Evolutionary conservation across 225 moss, liverwort and hornwort species (phyloP).

Genomic region (Sphagnum contortum): DNA sequence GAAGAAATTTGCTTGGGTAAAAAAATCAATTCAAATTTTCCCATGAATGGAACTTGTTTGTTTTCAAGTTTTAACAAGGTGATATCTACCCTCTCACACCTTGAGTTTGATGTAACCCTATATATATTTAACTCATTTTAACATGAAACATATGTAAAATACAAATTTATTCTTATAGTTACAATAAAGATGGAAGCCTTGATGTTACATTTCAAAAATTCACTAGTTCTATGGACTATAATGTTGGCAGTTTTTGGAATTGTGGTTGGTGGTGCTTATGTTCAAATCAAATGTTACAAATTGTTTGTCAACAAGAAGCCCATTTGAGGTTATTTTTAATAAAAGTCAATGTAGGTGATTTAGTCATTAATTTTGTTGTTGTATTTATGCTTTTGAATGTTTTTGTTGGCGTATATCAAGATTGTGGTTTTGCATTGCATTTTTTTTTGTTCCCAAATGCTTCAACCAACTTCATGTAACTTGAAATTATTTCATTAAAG

Average conservation of each 20-base stretch:
- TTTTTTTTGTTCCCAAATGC: no score
- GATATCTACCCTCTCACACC: conserved; percentile 75
- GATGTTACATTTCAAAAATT: conserved; percentile 71
- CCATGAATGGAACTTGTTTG: conserved; percentile 81
- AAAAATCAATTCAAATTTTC: conserved; percentile 68
- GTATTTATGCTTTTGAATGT: no score
- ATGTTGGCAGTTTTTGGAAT: conserved; percentile 25
- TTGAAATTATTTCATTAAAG: no score
- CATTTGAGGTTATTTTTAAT: conserved; percentile 42
- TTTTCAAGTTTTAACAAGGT: conserved; percentile 72
- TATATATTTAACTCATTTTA: conserved; percentile 79
- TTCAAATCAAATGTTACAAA: conserved; percentile 66
- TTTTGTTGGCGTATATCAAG: no score
- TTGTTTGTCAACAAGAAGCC: conserved; percentile 90
- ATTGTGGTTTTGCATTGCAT: no score
- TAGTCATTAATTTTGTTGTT: no score
- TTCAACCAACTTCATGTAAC: no score
- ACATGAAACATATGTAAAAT: conserved; percentile 61
- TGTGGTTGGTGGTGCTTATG: conserved; percentile 35
- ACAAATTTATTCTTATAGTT: conserved; percentile 46
- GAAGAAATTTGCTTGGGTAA: conserved; percentile 59
- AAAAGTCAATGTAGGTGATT: no score
- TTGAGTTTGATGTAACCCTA: conserved; percentile 68
- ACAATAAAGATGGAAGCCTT: conserved; percentile 58
- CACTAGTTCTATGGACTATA: conserved; percentile 79